A percentile compares a stretch with the other conserved stretches of the same genome.
phyloP scores from a whole-genome alignment of 2,329 filamentous ascomycete species.

The Fusarium nanum region DNA sequence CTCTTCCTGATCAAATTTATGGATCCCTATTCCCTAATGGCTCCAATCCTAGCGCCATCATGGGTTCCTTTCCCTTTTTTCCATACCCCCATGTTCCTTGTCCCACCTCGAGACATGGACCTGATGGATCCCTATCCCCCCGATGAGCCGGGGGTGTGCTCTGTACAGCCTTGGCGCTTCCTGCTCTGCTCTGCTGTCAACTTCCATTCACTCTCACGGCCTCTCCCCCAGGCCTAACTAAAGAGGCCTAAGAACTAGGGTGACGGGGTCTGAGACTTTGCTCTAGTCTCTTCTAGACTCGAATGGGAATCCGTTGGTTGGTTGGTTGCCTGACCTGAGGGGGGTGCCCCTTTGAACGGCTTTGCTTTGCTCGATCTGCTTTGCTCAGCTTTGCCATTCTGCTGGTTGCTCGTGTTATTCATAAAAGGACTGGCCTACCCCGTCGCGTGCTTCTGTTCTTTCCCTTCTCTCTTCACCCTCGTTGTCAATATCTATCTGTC shows the following conservation, averaged over 20 bases:
- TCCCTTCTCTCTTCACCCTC: slow-evolving; percentile 34
- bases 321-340: slow-evolving; percentile 3
- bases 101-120: slow-evolving; percentile 15
- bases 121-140: slow-evolving; percentile 26
- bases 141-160: slow-evolving; percentile 35
- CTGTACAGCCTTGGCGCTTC: slow-evolving; percentile 35
- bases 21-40: slow-evolving; percentile 22
- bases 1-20: slow-evolving; percentile 24
- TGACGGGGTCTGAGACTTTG: slow-evolving; percentile 24
- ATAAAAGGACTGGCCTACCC: slow-evolving; percentile 41
- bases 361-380: background rate
- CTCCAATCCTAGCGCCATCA: slow-evolving; percentile 34
- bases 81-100: slow-evolving; percentile 30
- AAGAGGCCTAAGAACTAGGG: background rate
- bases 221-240: background rate
- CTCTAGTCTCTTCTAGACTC: background rate
- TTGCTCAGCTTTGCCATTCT: slow-evolving; percentile 2
- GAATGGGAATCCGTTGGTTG: background rate
- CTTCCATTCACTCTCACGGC: slow-evolving; percentile 6
- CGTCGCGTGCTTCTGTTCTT: slow-evolving; percentile 15
- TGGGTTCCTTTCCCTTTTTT: slow-evolving; percentile 14
- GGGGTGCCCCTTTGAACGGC: slow-evolving; percentile 22
- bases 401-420: slow-evolving; percentile 28
- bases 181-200: slow-evolving; percentile 28
- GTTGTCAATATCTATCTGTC: slow-evolving; percentile 37